These are phyloP conservation scores for Elaphomyces granulatus DNA, from an alignment of 495 filamentous ascomycete species.

Conservation along the genomic window DNA sequence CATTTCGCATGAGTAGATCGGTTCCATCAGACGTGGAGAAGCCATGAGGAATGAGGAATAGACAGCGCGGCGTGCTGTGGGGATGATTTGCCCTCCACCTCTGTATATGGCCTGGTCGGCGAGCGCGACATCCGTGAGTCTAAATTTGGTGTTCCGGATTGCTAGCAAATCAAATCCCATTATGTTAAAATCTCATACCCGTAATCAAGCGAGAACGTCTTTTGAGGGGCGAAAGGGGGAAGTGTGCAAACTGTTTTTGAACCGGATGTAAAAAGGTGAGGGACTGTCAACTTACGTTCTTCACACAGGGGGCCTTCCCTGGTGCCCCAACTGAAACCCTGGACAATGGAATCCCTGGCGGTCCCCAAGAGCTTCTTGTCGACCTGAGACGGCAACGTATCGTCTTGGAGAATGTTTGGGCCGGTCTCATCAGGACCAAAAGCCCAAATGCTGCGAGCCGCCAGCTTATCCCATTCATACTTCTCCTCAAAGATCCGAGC, in stretches of 20 bases:
- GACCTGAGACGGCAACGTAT: constrained; percentile 78
- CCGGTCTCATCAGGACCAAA: constrained; percentile 94
- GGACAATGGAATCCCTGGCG: constrained; percentile 79
- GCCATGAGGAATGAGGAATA: constrained; percentile 96
- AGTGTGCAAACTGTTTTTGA: not conserved
- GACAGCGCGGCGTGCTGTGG: constrained; percentile 77
- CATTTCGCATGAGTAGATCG: constrained; percentile 83
- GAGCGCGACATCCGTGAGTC: constrained; percentile 78
- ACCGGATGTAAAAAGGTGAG: too few species aligned
- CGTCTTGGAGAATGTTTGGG: constrained; percentile 93
- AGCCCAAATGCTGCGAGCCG: constrained; percentile 92
- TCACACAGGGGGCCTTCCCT: constrained; percentile 94
- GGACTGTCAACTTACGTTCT: constrained; percentile 70
- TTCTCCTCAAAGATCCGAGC: constrained; percentile 96
- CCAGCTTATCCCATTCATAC: constrained; percentile 92
- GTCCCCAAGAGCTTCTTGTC: constrained; percentile 80
- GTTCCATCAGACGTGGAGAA: constrained; percentile 89
- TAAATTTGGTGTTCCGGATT: constrained; percentile 93
- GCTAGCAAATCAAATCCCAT: too few species aligned
- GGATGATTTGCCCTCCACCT: constrained; percentile 94
- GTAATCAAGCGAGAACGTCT: not conserved
- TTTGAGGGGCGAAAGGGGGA: not conserved
- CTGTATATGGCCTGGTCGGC: constrained; percentile 84
- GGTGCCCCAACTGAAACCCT: constrained; percentile 92
- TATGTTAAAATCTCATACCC: too few species aligned